Evolutionary conservation across 106 monocot genomes (phyloP).

Genomic region (Acorus gramineus): DNA sequence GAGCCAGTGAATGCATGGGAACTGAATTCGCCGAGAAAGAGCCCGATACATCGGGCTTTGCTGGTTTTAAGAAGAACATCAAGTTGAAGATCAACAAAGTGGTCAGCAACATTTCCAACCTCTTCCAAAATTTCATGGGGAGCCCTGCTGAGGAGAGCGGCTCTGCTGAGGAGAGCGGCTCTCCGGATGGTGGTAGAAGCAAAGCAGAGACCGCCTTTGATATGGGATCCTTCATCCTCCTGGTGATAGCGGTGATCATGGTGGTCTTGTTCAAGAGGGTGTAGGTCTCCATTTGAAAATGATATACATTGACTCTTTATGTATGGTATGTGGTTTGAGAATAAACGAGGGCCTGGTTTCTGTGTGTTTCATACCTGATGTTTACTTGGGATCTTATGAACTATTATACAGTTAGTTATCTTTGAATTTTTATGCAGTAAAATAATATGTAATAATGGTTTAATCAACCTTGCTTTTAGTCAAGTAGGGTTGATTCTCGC

Average conservation of each 20-base stretch:
- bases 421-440: no score
- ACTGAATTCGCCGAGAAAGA: not conserved
- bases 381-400: no score
- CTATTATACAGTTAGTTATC: no score
- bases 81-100: conserved; percentile 27
- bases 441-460: no score
- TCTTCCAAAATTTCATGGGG: conserved; percentile 38
- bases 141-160: not conserved
- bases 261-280: conserved; percentile 58
- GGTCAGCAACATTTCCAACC: conserved; percentile 27
- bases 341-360: no score
- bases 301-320: no score
- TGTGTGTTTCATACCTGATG: no score
- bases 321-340: no score
- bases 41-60: not conserved
- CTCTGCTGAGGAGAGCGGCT: not conserved
- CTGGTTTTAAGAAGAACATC: conserved; percentile 20
- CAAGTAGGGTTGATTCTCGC: no score
- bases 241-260: conserved; percentile 50
- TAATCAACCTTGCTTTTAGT: no score
- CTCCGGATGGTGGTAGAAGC: not conserved
- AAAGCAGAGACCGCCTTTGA: not conserved
- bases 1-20: not conserved
- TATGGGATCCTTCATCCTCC: conserved; percentile 26
- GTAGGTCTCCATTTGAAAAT: not conserved